Evolutionary conservation across 2,329 filamentous ascomycete genomes (phyloP), one percentile per base, ranked within the genome.

Genomic region (Sporothrix brunneoviolacea): DNA sequence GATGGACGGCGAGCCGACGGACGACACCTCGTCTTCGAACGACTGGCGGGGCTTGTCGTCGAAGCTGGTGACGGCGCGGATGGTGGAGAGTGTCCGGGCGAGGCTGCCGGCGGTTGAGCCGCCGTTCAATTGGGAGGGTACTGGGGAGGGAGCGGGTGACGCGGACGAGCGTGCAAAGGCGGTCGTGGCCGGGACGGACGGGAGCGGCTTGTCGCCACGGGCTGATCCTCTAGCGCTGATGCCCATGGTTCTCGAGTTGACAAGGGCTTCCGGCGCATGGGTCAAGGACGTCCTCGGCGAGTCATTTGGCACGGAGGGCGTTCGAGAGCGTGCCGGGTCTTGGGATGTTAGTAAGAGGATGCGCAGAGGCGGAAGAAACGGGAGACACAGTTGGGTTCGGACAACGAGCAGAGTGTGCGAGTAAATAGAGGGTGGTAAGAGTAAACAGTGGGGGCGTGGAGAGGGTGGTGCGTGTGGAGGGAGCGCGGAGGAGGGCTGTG

Each of bases 61-160:
- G 61, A 75, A 73, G 65, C 75, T 80, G 35, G 71, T 69, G 33
- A 82, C 78, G 49, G 76, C 73, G 55, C 79, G 76, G 54, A 82
- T 82, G 27, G 77, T 80, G 58, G 70, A 68, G 49, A 66, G 61
- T 55, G 65, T 68, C 48, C 66, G 63, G 51, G 59, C 59, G 38
- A 65, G 61, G 44, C 57, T 57, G 30, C 55, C 45, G 38, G 52
- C 13, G 19, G 10, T 12, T 3, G 19, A 13, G 30, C 8, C 47
- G 50, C 51, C 52, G 43, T 52, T 56, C 19, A 47, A 51, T 40
- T 61, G 54, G 58, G 60, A 21, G 27, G 49, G 19, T 8, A 21
- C n/a, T 7, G 39, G 33, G 8, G 43, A 21, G 19, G 44, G 40
- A 24, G 36, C 27, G 30, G 30, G 16, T 13, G 48, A 27, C 1